Evolutionary conservation across 345 rosid species (phyloP), one percentile per base, ranked within the genome.

Genomic region (Syzygium jambos): DNA sequence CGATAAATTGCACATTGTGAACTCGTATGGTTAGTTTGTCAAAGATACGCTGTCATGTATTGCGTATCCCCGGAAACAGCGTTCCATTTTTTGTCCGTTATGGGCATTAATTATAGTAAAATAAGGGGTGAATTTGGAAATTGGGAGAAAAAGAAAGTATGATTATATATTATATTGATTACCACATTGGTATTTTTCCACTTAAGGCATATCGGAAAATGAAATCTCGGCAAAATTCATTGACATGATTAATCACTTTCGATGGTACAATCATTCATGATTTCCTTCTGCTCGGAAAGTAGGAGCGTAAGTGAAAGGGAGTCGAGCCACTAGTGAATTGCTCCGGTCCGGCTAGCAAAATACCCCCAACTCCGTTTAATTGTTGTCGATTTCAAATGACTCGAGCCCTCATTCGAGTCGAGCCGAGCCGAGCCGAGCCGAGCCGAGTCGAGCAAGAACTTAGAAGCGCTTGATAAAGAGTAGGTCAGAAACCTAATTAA

Each of bases 341-440:
- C 73, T 61, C 9, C 27, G 9, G 16, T 34, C 34, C 14, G 7
- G n/a, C 38, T n/a, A 3, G 38, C 38, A n/a, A n/a, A 14, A 17
- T 61, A 61, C 73, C 34, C 73, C 38, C 10, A 61, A 3, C 73
- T 61, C 54, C 19, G 19, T 52, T 52, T 13, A 13, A 3, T n/a
- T 52, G 17, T 14, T 52, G 8, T 61, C 27, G 65, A 59, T 59
- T 11, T 59, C 65, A 59, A 59, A 59, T 59, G 11, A 59, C 30
- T 25, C 3, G 2, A 59, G 0, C 3, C 27, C 3, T 59, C 7
- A 6, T 59, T 14, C 0, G 3, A 14, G 73, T n/a, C 15, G 3
- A 1, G 73, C 14, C 14, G 3, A 1, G 73, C 6, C n/a, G 19
- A 61, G 19, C 4, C 13, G 73, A 61, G 17, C 29, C 0, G 3